These are phyloP conservation scores for Tolypocladium paradoxum DNA, from an alignment of 2,329 filamentous ascomycete species.

Conservation along the genomic window DNA sequence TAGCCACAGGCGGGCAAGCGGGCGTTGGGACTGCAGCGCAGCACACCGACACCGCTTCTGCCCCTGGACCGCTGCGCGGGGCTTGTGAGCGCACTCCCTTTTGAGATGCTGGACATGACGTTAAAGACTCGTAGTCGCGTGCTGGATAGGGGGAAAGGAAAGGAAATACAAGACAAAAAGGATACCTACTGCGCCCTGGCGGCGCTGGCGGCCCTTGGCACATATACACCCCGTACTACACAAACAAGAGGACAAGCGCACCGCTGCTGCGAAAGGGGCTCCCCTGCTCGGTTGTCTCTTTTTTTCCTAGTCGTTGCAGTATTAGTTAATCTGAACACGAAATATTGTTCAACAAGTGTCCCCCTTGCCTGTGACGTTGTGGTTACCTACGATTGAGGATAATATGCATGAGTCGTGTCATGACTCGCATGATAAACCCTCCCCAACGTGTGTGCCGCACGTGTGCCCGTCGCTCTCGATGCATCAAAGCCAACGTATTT, in stretches of 20 bases:
- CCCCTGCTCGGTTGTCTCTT: constrained; percentile 19
- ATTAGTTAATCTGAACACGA: constrained; percentile 31
- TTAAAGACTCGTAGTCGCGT: not conserved
- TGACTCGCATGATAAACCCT: not conserved
- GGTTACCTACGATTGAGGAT: not conserved
- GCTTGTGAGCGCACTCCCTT: constrained; percentile 5
- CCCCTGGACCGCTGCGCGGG: constrained; percentile 11
- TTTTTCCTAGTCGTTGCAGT: constrained; percentile 27
- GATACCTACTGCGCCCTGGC: constrained; percentile 17
- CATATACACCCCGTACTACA: constrained; percentile 6
- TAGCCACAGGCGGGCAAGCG: constrained; percentile 9
- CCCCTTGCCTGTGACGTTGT: not conserved
- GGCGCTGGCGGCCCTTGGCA: constrained; percentile 7
- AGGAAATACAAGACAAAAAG: constrained; percentile 2
- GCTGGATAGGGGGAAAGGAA: constrained; percentile 2
- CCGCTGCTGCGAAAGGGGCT: constrained; percentile 17
- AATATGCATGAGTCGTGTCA: not conserved
- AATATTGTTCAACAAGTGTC: constrained; percentile 7
- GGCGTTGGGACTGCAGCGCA: constrained; percentile 9
- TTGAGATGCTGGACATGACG: constrained; percentile 24
- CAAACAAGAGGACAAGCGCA: constrained; percentile 23
- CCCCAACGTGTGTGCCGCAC: not conserved
- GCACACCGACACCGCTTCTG: constrained; percentile 7
- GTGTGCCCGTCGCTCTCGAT: not conserved
- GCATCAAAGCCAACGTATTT: not conserved